A percentile compares a stretch with the other conserved stretches of the same genome.
Evolutionary conservation across 306 rosid species (phyloP).

Genomic region (Argentina anserina): DNA sequence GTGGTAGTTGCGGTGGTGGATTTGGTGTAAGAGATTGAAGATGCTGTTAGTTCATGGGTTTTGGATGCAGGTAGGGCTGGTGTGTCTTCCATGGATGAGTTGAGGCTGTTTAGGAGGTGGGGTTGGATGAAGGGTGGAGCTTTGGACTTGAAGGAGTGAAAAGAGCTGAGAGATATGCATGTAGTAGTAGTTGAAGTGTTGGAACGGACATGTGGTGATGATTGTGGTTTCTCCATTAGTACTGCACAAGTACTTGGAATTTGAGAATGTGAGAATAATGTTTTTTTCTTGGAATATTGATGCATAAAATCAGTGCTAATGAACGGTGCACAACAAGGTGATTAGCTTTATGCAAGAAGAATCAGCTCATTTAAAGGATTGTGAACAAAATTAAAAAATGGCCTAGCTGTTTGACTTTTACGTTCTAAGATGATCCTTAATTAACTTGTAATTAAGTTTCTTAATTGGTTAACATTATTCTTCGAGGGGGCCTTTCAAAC

Average conservation of each 20-base stretch:
- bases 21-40: constrained; percentile 70
- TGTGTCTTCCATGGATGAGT: constrained; percentile 51
- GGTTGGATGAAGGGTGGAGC: constrained; percentile 32
- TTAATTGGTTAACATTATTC: not conserved
- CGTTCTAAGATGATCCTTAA: not conserved
- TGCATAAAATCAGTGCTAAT: not conserved
- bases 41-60: constrained; percentile 63
- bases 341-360: not conserved
- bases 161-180: constrained; percentile 16
- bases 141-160: not conserved
- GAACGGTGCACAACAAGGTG: not conserved
- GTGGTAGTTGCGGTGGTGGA: constrained; percentile 33
- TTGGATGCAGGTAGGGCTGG: constrained; percentile 24
- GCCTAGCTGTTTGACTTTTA: not conserved
- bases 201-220: not conserved
- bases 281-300: not conserved
- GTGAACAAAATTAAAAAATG: not conserved
- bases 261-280: not conserved
- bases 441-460: not conserved
- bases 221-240: not conserved
- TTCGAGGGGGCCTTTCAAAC: too few species aligned
- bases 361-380: not conserved
- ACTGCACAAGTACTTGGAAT: not conserved
- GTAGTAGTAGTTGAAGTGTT: not conserved
- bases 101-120: not conserved